These are phyloP conservation scores for Malbranchea cinnamomea DNA, from an alignment of 2,329 filamentous ascomycete genomes.

Conservation along the genomic window DNA sequence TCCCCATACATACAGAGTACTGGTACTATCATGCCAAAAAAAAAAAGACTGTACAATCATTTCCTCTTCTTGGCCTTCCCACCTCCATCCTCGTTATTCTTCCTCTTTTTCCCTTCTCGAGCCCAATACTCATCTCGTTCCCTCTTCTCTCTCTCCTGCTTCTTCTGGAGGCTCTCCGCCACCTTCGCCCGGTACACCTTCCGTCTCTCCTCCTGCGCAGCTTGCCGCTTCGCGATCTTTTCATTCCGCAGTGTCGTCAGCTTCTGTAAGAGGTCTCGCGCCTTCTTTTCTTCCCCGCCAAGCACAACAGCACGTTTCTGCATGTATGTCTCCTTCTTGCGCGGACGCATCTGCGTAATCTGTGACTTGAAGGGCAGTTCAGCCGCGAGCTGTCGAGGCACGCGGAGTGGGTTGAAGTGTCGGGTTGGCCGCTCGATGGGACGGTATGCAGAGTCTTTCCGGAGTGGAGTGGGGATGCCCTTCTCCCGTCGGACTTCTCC, in stretches of 20 bases:
- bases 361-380: slow-evolving; percentile 87
- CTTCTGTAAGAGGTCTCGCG: slow-evolving; percentile 81
- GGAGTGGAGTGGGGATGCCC: slow-evolving; percentile 58
- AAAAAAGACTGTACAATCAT: too few species aligned
- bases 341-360: slow-evolving; percentile 65
- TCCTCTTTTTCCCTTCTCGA: slow-evolving; percentile 71
- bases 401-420: slow-evolving; percentile 55
- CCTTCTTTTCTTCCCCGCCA: slow-evolving; percentile 74
- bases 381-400: slow-evolving; percentile 44
- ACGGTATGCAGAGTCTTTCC: slow-evolving; percentile 76
- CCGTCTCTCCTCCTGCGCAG: slow-evolving; percentile 77
- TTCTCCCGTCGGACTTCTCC: slow-evolving; percentile 74
- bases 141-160: slow-evolving; percentile 69
- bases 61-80: slow-evolving; percentile 33
- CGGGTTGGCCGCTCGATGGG: slow-evolving; percentile 43
- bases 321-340: slow-evolving; percentile 72
- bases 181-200: slow-evolving; percentile 71
- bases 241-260: slow-evolving; percentile 82
- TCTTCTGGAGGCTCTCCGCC: slow-evolving; percentile 69
- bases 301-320: slow-evolving; percentile 89
- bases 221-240: slow-evolving; percentile 66
- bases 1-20: neutral
- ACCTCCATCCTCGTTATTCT: slow-evolving; percentile 37
- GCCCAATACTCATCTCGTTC: slow-evolving; percentile 90
- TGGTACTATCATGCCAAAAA: neutral